Percentiles rank a stretch among this genome's conserved stretches.
phyloP scores from a whole-genome alignment of 2,329 filamentous ascomycete genomes.

The Ophiostoma himal-ulmi region DNA sequence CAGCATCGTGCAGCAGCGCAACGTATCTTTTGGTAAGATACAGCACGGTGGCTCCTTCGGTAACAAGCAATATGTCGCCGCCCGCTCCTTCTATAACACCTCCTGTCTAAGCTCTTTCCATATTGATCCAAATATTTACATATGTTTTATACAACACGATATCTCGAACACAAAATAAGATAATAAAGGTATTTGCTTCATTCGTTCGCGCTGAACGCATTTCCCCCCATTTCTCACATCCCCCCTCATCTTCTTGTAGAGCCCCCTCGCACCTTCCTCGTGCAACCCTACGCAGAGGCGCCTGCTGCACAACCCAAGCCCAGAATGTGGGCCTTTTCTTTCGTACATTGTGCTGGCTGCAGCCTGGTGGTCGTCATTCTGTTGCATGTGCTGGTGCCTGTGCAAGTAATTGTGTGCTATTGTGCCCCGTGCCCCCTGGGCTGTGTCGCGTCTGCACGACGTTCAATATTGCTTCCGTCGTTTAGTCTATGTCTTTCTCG shows the following conservation, averaged over 20 bases:
- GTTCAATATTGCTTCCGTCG: not conserved
- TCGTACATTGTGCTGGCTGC: constrained; percentile 16
- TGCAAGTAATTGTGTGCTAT: not conserved
- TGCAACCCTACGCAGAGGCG: not conserved
- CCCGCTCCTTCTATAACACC: not conserved
- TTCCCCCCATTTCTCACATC: not conserved
- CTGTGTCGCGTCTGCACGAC: not conserved
- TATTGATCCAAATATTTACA: not conserved
- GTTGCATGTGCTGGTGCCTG: constrained; percentile 8
- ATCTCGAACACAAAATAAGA: not conserved
- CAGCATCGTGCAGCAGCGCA: constrained; percentile 11
- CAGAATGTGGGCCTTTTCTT: constrained; percentile 12
- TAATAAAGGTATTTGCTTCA: not conserved
- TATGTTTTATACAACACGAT: not conserved
- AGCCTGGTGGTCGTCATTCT: not conserved
- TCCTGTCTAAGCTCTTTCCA: not conserved
- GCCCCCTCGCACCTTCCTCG: not conserved
- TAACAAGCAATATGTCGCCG: constrained; percentile 8
- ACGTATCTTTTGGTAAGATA: constrained; percentile 12
- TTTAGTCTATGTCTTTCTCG: not conserved
- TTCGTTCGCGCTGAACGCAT: not conserved
- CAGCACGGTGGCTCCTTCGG: constrained; percentile 6
- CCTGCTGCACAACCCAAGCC: constrained; percentile 18
- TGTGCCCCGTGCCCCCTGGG: not conserved
- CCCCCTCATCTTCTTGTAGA: not conserved